phyloP scores from a whole-genome alignment of 2,329 filamentous ascomycete species.

The Nemania sp. region DNA sequence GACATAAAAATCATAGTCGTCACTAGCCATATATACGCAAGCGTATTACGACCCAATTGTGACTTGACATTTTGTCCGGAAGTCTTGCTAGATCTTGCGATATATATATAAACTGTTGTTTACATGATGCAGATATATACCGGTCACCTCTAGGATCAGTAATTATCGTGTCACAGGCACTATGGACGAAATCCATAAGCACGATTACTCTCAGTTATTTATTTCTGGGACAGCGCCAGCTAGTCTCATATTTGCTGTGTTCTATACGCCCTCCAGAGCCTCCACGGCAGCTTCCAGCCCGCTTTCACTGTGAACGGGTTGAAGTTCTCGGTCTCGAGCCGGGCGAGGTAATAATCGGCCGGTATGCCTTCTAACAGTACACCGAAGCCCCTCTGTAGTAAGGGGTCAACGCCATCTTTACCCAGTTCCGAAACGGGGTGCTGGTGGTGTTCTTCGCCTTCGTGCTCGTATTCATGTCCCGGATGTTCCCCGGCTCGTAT shows the following conservation, averaged over 20 bases:
- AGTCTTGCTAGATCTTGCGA: no score
- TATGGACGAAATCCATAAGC: no score
- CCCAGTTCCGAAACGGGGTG: conserved; percentile 45
- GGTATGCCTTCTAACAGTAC: conserved; percentile 80
- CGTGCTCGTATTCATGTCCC: conserved; percentile 87
- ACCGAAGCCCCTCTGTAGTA: conserved; percentile 68
- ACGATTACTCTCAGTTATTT: no score
- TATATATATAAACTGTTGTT: no score
- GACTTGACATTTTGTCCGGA: no score
- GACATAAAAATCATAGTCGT: no score
- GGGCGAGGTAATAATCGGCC: conserved; percentile 76
- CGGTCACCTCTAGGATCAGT: no score
- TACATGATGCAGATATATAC: no score
- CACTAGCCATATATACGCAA: no score
- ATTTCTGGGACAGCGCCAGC: no score
- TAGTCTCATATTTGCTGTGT: conserved; percentile 49
- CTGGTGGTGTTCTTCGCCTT: conserved; percentile 70
- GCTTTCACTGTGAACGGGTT: conserved; percentile 72
- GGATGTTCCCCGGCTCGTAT: conserved; percentile 72
- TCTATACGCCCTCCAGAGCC: conserved; percentile 59
- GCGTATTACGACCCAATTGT: no score
- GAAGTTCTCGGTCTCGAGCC: conserved; percentile 80
- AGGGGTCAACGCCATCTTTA: conserved; percentile 43
- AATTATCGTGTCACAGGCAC: no score
- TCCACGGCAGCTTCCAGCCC: conserved; percentile 86